phyloP scores from a whole-genome alignment of 768 basidiomycete genomes.

The button mushroom (Agaricus bisporus) region DNA sequence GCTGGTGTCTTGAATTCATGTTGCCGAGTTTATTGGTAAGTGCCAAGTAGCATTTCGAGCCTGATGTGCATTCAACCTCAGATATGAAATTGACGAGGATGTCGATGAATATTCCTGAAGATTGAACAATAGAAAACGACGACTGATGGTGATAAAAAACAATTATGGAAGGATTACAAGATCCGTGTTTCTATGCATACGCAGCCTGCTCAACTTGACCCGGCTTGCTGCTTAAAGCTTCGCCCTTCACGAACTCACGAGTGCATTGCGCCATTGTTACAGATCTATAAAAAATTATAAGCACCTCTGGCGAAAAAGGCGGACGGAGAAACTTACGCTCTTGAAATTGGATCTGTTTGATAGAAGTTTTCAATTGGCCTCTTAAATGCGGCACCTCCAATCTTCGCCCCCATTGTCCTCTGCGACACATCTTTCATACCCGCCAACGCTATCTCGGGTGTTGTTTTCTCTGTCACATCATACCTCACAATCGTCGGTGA shows the following conservation, averaged over 20 bases:
- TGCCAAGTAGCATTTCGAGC: too few relatives aligned
- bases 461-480: conserved; percentile 74
- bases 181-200: conserved; percentile 26
- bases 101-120: too few relatives aligned
- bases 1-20: too few relatives aligned
- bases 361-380: conserved; percentile 93
- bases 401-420: conserved; percentile 47
- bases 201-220: conserved; percentile 41
- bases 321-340: conserved; percentile 59
- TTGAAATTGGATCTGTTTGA: conserved; percentile 90
- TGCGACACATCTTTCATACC: conserved; percentile 60
- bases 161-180: conserved; percentile 6
- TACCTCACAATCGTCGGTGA: conserved; percentile 86
- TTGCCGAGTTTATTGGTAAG: too few relatives aligned
- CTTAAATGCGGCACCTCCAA: conserved; percentile 54
- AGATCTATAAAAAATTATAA: conserved; percentile 44
- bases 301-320: not conserved
- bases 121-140: not conserved
- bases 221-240: conserved; percentile 44
- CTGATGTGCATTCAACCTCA: too few relatives aligned
- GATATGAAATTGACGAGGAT: too few relatives aligned
- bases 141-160: not conserved
- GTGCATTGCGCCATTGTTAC: conserved; percentile 96
- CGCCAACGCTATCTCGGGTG: conserved; percentile 59
- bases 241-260: conserved; percentile 75